Base-by-base conservation (phyloP, 164 flowering plant genomes). In the Magnolia changhungtana region DNA sequence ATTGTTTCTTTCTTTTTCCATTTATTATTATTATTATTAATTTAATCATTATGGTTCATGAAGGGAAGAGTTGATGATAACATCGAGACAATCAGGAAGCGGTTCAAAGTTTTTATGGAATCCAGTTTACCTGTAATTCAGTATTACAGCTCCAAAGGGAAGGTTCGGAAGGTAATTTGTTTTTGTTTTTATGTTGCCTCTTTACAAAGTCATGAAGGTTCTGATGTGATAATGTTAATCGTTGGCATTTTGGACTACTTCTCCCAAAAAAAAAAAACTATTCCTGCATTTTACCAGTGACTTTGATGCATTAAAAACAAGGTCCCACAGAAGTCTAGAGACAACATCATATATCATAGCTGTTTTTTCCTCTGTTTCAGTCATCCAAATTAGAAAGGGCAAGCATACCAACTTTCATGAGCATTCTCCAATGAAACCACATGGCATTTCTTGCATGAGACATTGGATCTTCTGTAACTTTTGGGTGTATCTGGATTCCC, bases 61-160 rank as follows among this genome's bases (percentile, higher is more conserved):
- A 78, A 94, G 97, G 97, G 97, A 81, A 85, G 98, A 82, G 97
- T 82, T 72, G 98, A 96, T 88, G 98, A 96, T 77, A 93, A 93
- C 84, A 86, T 90, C 72, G 95, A 90, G 67, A 93, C 98, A n/a
- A 89, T 92, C 76, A 79, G 88, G 85, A 93, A 93, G 87, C 84
- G 96, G 65, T 89, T 93, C 61, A 92, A 88, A 82, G 95, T 92
- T 73, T 93, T 89, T 70, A 37, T 87, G 50, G 98, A 93, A 72
- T 90, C 96, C 72, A 93, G 93, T 80, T 76, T 92, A 59, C 92
- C 98, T 52, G 95, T 93, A 72, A 72, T 93, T 77, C 85, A 90
- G 75, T 84, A 93, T 78, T 93, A 90, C 69, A 74, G 78, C 10
- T 74, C 89, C 9, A 90, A 86, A 82, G 96, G 88, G 72, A 92